Evolutionary conservation across 371 early-diverging fungal genomes (phyloP), one percentile per base, ranked within the genome.

Genomic region (Mortierella sp.): DNA sequence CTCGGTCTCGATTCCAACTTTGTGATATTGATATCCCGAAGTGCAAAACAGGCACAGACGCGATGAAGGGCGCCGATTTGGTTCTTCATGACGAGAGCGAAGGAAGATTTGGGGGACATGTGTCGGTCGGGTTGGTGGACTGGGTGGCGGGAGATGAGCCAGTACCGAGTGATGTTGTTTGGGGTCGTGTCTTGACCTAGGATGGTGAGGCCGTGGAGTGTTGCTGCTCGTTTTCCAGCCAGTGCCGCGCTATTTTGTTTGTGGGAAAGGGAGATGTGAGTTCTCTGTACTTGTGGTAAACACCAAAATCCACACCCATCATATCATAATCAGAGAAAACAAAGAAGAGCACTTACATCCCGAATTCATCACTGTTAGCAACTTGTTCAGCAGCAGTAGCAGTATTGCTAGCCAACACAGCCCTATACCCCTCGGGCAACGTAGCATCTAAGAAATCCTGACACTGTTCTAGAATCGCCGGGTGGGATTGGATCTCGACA

Each of bases 11-110:
- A 84, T 35, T 84, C 84, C 24, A 84, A 79, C 43, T 84, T 84
- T 6, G 84, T 81, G 68, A 84, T 81, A n/a, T 84, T 84, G 81
- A 84, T 84, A 51, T 84, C 81, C 11, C 84, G 73, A 6, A 84
- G 38, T 2, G 84, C 84, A 63, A 84, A 84, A 29, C 84, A 84
- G 0, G 84, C 56, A 29, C 78, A 78, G 41, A 84, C 77, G 4
- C 84, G 71, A 43, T 84, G 81, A 6, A 84, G 46, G 0, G 84
- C 84, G 0, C 84, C 84, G 51, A 78, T 71, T 65, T 84, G 84
- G 48, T 84, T 84, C 72, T 84, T 84, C 84, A 84, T 78, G 49
- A 84, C 79, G 24, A 84, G 55, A 12, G 84, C 81, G 48, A 80
- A 84, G 5, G 84, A 84, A 24, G 84, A 84, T 56, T 84, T 84